Percentiles rank a stretch among this genome's conserved stretches.
These are phyloP conservation scores for Sarocladiaceae sp. DNA, from an alignment of 2,329 filamentous ascomycete species.

Conservation along the genomic window DNA sequence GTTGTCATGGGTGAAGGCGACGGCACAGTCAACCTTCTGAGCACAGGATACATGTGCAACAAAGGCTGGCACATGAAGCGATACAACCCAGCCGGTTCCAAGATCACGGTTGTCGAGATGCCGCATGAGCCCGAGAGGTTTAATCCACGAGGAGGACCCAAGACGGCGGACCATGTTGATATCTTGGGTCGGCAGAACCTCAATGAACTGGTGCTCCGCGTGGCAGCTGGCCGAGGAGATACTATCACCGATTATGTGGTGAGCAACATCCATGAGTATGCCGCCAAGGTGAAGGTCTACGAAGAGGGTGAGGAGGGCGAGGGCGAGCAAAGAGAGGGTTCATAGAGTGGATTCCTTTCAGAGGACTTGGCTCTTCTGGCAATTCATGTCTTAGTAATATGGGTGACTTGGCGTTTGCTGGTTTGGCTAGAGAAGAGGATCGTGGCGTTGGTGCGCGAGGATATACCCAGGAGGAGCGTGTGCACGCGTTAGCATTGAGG, in stretches of 20 bases:
- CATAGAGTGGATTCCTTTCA: background rate
- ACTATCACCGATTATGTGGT: constrained; percentile 70
- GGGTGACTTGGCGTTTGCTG: constrained; percentile 5
- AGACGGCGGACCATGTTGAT: constrained; percentile 87
- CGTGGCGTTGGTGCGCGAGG: background rate
- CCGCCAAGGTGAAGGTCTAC: constrained; percentile 74
- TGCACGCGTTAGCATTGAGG: background rate
- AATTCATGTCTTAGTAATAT: background rate
- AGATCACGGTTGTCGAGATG: constrained; percentile 90
- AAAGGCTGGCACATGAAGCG: constrained; percentile 90
- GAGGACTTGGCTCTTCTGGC: background rate
- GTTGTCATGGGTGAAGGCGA: constrained; percentile 96
- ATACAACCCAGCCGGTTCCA: constrained; percentile 80
- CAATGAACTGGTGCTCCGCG: constrained; percentile 82
- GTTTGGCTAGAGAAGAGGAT: background rate
- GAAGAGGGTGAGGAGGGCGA: constrained; percentile 44
- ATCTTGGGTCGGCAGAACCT: constrained; percentile 83
- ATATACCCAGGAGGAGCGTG: constrained; percentile 1
- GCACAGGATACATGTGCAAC: constrained; percentile 92
- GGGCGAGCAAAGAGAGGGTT: constrained; percentile 5
- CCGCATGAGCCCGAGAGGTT: constrained; percentile 91
- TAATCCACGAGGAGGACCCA: constrained; percentile 67
- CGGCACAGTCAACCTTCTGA: constrained; percentile 90
- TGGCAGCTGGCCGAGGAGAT: constrained; percentile 80
- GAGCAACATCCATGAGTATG: constrained; percentile 77